Evolutionary conservation across 352 stramenopile species (phyloP).

Genomic region (Phytophthora parvispora): DNA sequence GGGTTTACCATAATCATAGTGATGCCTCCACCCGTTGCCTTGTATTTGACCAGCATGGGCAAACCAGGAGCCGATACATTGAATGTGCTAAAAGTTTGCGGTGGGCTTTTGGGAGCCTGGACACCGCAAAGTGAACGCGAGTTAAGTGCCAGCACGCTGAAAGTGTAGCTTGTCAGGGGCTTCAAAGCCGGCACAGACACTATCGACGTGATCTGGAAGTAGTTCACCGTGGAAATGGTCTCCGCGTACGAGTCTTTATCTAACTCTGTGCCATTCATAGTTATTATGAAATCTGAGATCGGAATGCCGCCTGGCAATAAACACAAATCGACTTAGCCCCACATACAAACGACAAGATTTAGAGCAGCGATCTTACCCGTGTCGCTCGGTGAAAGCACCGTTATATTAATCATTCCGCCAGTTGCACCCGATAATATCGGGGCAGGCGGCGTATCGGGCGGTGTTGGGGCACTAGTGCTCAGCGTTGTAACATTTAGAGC

Average conservation of each 20-base stretch:
- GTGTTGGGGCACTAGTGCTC: conserved; percentile 36
- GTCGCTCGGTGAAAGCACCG: conserved; percentile 43
- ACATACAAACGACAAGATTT: neutral
- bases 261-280: conserved; percentile 41
- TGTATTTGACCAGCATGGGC: conserved; percentile 31
- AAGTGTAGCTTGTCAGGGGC: conserved; percentile 37
- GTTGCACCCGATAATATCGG: conserved; percentile 45
- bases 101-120: conserved; percentile 23
- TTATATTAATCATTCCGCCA: conserved; percentile 51
- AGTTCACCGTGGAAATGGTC: conserved; percentile 10
- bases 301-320: conserved; percentile 48
- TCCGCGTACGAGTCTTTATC: conserved; percentile 22
- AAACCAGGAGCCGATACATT: conserved; percentile 34
- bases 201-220: conserved; percentile 34
- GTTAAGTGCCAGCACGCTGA: conserved; percentile 51
- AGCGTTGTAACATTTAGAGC: conserved; percentile 42
- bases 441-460: conserved; percentile 41
- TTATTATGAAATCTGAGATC: conserved; percentile 55
- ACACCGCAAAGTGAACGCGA: conserved; percentile 50
- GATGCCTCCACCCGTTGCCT: conserved; percentile 58
- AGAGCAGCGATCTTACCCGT: conserved; percentile 35
- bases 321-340: neutral
- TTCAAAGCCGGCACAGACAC: conserved; percentile 42
- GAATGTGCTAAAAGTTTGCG: conserved; percentile 31
- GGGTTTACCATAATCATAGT: conserved; percentile 54